phyloP scores from a whole-genome alignment of 176 grass and related monocot genomes.

The Chrysopogon serrulatus region DNA sequence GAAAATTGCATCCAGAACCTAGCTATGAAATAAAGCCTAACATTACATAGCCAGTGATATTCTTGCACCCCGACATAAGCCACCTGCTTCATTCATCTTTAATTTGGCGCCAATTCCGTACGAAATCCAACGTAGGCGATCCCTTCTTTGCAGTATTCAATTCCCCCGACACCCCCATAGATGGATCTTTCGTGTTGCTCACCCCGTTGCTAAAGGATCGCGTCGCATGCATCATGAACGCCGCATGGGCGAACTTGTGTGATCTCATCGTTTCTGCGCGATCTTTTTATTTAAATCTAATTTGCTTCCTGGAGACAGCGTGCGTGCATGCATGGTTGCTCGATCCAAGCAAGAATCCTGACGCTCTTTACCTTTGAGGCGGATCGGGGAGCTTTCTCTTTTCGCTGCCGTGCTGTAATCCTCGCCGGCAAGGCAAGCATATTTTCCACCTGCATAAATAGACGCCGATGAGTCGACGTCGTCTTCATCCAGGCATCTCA shows the following conservation, averaged over 20 bases:
- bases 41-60: background rate
- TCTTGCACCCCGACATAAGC: conserved; percentile 27
- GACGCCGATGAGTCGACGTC: background rate
- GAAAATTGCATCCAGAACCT: background rate
- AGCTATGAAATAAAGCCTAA: conserved; percentile 7
- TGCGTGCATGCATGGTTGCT: background rate
- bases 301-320: conserved; percentile 5
- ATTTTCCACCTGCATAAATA: conserved; percentile 45
- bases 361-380: conserved; percentile 47
- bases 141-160: conserved; percentile 25
- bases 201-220: conserved; percentile 30
- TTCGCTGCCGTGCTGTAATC: conserved; percentile 34
- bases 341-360: conserved; percentile 40
- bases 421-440: conserved; percentile 56
- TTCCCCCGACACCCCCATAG: background rate
- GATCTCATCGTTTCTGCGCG: background rate
- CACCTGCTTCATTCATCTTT: conserved; percentile 1
- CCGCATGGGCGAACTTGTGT: background rate
- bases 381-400: conserved; percentile 32
- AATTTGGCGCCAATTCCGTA: background rate
- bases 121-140: background rate
- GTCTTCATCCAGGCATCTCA: background rate
- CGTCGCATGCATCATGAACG: background rate
- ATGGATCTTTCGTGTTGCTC: conserved; percentile 22
- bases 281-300: background rate